Evolutionary conservation across 106 monocot genomes (phyloP), one percentile per base, ranked within the genome.

Genomic region (Acorus gramineus): DNA sequence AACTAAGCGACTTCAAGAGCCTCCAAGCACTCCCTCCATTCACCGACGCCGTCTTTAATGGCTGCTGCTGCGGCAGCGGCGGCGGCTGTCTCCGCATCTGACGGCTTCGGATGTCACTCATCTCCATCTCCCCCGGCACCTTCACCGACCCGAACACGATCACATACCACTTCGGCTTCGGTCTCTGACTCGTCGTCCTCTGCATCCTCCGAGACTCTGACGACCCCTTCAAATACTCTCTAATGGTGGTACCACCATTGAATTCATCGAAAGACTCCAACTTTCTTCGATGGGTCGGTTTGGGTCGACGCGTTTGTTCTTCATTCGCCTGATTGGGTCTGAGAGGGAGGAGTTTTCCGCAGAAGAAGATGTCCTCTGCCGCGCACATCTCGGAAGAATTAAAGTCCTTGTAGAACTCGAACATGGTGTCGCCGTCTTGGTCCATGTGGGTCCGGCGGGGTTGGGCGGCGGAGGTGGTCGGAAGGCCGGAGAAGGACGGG

Each of bases 71-170:
- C 0, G 58, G 0, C 4, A 3, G 6, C 28, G 59, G 14, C 59
- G 3, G 6, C 3, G 59, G 14, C 42, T 43, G 8, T 3, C 59
- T 14, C 46, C 28, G 71, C 44, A n/a, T 65, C 71, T 3, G 59
- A 3, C 59, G 59, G 59, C 59, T 59, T 28, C 28, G 11, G 5
- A 59, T 12, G 8, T 59, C 11, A 8, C 59, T 69, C 60, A 69
- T 44, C 52, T 60, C 69, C 69, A 69, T 69, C 42, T 42, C 11
- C 43, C 60, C 60, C 52, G 69, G 60, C 11, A 55, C 60, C 44
- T 8, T 6, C 42, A 50, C 60, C 51, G 69, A 47, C 59, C 59
- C 60, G 51, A 69, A 69, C 4, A 4, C 60, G 52, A 69, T 46
- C 7, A 60, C 43, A 44, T 50, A 60, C 69, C 69, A 69, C 47